A percentile compares a stretch with the other conserved stretches of the same genome.
Evolutionary conservation across 257 asterid genomes (phyloP).

Genomic region (Lavandula angustifolia): DNA sequence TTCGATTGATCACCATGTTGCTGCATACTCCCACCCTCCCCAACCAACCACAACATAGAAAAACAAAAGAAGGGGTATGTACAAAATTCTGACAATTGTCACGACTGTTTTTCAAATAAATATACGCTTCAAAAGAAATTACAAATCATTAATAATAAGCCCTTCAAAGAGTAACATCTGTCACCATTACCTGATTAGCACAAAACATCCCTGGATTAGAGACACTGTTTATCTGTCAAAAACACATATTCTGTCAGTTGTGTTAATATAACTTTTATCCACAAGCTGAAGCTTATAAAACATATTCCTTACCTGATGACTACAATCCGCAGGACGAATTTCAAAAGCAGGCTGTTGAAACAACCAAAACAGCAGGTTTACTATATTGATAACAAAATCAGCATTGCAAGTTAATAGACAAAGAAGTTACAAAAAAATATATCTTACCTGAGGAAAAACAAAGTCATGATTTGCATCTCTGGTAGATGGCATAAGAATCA

Average conservation of each 20-base stretch:
- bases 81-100: background rate
- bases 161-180: conserved; percentile 8
- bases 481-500: conserved; percentile 83
- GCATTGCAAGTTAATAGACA: conserved; percentile 17
- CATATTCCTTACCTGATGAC: conserved; percentile 60
- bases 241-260: conserved; percentile 20
- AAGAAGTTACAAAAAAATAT: conserved; percentile 16
- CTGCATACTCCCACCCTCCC: background rate
- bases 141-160: background rate
- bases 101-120: background rate
- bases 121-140: too few relatives aligned
- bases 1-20: background rate
- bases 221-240: conserved; percentile 65
- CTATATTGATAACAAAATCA: conserved; percentile 24
- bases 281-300: conserved; percentile 8
- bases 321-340: conserved; percentile 50
- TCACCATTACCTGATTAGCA: conserved; percentile 68
- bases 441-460: conserved; percentile 86
- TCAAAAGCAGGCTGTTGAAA: conserved; percentile 85
- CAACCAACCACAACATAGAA: background rate
- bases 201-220: conserved; percentile 84
- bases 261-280: background rate
- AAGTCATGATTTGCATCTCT: conserved; percentile 96
- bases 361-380: conserved; percentile 21
- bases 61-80: background rate